phyloP scores from a whole-genome alignment of 2,329 filamentous ascomycete species.

The Fusarium abutilonis region DNA sequence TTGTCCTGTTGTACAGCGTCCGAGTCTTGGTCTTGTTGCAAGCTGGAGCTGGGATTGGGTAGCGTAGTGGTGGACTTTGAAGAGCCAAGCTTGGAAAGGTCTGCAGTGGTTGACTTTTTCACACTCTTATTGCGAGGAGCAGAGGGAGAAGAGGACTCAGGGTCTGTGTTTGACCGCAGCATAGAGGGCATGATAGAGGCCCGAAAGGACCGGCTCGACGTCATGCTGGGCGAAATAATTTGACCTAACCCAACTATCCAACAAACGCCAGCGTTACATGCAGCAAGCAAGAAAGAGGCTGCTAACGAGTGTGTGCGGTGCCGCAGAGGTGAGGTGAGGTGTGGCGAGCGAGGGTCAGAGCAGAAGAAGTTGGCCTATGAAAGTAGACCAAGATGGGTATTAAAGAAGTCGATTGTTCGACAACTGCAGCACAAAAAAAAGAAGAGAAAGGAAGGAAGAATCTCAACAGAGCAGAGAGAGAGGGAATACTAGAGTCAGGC shows the following conservation, averaged over 20 bases:
- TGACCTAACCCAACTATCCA: slow-evolving; percentile 16
- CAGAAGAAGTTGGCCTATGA: not conserved
- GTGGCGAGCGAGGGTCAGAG: slow-evolving; percentile 30
- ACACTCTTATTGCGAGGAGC: slow-evolving; percentile 39
- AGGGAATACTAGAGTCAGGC: slow-evolving; percentile 25
- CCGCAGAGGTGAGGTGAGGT: slow-evolving; percentile 2
- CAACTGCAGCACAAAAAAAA: not conserved
- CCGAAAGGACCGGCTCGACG: slow-evolving; percentile 58
- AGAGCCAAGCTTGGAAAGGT: slow-evolving; percentile 37
- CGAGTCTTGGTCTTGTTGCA: slow-evolving; percentile 17
- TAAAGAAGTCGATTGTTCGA: no score
- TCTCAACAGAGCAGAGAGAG: slow-evolving; percentile 10
- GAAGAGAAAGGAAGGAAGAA: slow-evolving; percentile 1
- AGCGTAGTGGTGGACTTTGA: slow-evolving; percentile 29
- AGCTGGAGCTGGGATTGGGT: slow-evolving; percentile 23
- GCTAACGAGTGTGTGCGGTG: slow-evolving; percentile 33
- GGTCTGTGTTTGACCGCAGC: slow-evolving; percentile 46
- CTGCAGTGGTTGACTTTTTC: slow-evolving; percentile 41
- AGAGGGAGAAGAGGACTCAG: slow-evolving; percentile 39
- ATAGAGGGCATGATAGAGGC: slow-evolving; percentile 52
- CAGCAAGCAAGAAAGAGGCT: slow-evolving; percentile 39
- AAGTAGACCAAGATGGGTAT: slow-evolving; percentile 1
- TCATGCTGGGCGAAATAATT: slow-evolving; percentile 51
- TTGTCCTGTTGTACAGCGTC: slow-evolving; percentile 38
- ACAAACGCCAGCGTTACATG: slow-evolving; percentile 46